Evolutionary conservation across 2,329 filamentous ascomycete genomes (phyloP).

Genomic region (Sporothrix pseudoabietina): DNA sequence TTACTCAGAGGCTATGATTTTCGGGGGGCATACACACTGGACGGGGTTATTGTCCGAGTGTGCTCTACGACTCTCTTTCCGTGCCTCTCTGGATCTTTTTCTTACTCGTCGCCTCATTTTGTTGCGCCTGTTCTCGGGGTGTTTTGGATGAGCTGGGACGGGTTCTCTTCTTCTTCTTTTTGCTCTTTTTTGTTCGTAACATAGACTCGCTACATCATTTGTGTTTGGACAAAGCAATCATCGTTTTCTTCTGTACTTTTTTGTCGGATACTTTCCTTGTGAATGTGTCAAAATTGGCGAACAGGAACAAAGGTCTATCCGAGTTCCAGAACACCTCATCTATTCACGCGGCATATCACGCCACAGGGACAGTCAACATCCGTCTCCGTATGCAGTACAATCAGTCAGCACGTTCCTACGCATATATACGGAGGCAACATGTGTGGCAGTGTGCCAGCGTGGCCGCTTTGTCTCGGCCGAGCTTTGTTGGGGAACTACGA

Average conservation of each 20-base stretch:
- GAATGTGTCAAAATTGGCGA: not conserved
- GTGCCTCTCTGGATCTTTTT: not conserved
- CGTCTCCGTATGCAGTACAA: not conserved
- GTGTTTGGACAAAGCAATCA: not conserved
- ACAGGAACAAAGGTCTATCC: not conserved
- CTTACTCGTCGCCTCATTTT: not conserved
- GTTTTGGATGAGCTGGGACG: not conserved
- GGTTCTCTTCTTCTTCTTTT: not conserved
- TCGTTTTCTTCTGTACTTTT: not conserved
- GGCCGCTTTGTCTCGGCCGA: not conserved
- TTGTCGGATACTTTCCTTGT: not conserved
- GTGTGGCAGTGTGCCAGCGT: not conserved
- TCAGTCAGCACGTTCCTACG: not conserved
- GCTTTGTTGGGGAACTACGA: not conserved
- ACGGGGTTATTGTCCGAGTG: not conserved
- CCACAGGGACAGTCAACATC: not conserved
- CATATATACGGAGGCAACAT: not conserved
- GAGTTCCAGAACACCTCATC: not conserved
- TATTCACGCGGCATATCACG: not conserved
- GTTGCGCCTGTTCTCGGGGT: not conserved
- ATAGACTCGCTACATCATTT: constrained; percentile 13
- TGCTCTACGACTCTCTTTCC: not conserved
- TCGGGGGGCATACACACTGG: too few species aligned
- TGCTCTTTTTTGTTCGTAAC: not conserved
- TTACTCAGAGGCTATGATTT: not conserved